These are phyloP conservation scores for Ettlia oleoabundans DNA, from an alignment of 139 green algal genomes.

Conservation along the genomic window DNA sequence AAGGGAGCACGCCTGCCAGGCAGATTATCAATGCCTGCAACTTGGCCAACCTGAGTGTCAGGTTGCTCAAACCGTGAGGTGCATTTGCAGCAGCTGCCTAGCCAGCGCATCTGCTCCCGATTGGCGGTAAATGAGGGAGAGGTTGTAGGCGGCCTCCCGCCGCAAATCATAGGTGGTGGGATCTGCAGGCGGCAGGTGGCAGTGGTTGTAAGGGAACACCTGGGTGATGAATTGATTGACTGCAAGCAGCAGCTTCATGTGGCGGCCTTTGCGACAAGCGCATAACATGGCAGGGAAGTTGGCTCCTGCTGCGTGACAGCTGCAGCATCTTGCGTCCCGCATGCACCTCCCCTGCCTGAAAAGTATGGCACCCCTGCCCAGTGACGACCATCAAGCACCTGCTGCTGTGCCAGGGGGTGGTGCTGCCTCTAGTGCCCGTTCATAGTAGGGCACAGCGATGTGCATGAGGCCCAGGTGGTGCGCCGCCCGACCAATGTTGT, in stretches of 20 bases:
- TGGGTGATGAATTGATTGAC: not conserved
- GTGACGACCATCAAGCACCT: not conserved
- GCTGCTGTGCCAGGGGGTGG: not conserved
- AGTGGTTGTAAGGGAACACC: not conserved
- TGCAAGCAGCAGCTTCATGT: not conserved
- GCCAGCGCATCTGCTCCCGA: slow-evolving; percentile 74
- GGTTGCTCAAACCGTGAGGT: slow-evolving; percentile 62
- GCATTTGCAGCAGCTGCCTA: slow-evolving; percentile 62
- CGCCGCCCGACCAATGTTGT: slow-evolving; percentile 85
- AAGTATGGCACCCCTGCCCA: no score
- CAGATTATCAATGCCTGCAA: not conserved
- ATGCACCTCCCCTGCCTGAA: no score
- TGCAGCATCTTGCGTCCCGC: not conserved
- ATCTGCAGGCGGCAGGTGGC: not conserved
- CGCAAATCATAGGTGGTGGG: slow-evolving; percentile 46
- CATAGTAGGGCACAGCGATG: slow-evolving; percentile 76
- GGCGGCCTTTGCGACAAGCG: not conserved
- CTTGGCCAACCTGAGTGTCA: not conserved
- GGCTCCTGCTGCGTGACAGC: not conserved
- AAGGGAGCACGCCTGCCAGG: no score
- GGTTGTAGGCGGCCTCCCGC: slow-evolving; percentile 83
- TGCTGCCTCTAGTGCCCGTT: slow-evolving; percentile 43
- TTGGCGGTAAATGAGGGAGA: slow-evolving; percentile 73
- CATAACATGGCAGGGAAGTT: no score
- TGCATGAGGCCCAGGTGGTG: slow-evolving; percentile 82